These are phyloP conservation scores for Phycomyces blakesleeanus DNA, from an alignment of 192 early-diverging fungal species.

Conservation along the genomic window DNA sequence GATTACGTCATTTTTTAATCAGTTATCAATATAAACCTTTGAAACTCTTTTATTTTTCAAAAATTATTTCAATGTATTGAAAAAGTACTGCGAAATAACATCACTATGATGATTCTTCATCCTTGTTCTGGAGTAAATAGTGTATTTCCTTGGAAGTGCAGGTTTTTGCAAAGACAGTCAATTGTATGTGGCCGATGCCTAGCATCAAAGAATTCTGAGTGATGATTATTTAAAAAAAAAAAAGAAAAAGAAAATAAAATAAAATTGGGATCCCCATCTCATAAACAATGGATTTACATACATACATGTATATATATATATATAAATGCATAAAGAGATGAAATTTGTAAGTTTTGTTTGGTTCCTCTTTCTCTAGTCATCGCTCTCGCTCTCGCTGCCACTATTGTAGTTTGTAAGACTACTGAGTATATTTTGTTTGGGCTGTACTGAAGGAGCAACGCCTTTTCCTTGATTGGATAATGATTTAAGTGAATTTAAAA, in stretches of 20 bases:
- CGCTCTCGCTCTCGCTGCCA: slow-evolving; percentile 37
- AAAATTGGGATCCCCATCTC: not conserved
- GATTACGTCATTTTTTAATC: too few species aligned
- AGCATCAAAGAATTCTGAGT: not conserved
- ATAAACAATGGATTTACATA: not conserved
- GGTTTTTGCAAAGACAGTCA: not conserved
- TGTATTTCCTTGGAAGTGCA: not conserved
- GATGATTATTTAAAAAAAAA: not conserved
- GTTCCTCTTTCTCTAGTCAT: not conserved
- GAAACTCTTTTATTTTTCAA: too few species aligned
- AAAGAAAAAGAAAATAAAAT: not conserved
- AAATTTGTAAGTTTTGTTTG: too few species aligned
- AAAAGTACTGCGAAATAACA: not conserved
- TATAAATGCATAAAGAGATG: not conserved
- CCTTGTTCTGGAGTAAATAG: not conserved
- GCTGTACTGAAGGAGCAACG: not conserved
- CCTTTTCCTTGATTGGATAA: slow-evolving; percentile 4
- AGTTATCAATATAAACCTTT: too few species aligned
- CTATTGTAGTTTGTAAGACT: slow-evolving; percentile 45
- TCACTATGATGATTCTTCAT: slow-evolving; percentile 1
- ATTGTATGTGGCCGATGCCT: slow-evolving; percentile 1
- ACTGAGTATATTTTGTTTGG: slow-evolving; percentile 21
- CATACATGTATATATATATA: not conserved
- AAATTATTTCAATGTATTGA: too few species aligned
- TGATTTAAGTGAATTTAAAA: slow-evolving; percentile 10